Evolutionary conservation across 1,284 basidiomycete species (phyloP), one percentile per base, ranked within the genome.

Genomic region (Sanghuangporus baumii): DNA sequence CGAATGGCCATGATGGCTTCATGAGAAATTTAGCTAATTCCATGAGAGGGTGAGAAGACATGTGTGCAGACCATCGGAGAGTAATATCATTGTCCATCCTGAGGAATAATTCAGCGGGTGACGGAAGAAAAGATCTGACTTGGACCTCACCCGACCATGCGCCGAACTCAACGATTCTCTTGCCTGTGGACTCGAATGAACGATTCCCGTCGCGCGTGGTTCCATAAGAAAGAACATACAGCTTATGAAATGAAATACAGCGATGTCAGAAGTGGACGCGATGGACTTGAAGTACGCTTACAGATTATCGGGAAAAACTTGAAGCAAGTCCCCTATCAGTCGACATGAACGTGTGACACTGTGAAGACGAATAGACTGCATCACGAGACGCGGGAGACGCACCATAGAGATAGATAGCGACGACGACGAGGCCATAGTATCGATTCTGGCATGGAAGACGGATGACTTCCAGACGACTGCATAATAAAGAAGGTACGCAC

Each of bases 81-180:
- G 55, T 11, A 56, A 14, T 40, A 56, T 23, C 55, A 56, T 56
- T 14, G 55, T 12, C 37, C 55, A 56, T 9, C 55, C 55, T 56
- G 55, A 46, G 23, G 41, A 56, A 56, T 40, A 23, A 9, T 20
- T 56, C n/a, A 41, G 1, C 36, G 9, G 16, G n/a, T 31, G 23
- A 14, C 8, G 23, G 9, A 12, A 54, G 18, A 2, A 14, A 16
- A 0, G 34, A 37, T 37, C n/a, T 6, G 26, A 31, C 1, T 18
- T 26, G n/a, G 3, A 18, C 2, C 55, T 43, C 12, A 56, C 55
- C 55, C 1, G 55, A 41, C 55, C 55, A 56, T 41, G 55, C 41
- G n/a, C 38, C 38, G 41, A 56, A 56, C 20, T 40, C 23, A 23
- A 56, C 55, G 20, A 56, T 23, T 41, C 20, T 7, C 16, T 56